Base-by-base conservation (phyloP, 805 yeast species). In the Teunomyces funiuensis region DNA sequence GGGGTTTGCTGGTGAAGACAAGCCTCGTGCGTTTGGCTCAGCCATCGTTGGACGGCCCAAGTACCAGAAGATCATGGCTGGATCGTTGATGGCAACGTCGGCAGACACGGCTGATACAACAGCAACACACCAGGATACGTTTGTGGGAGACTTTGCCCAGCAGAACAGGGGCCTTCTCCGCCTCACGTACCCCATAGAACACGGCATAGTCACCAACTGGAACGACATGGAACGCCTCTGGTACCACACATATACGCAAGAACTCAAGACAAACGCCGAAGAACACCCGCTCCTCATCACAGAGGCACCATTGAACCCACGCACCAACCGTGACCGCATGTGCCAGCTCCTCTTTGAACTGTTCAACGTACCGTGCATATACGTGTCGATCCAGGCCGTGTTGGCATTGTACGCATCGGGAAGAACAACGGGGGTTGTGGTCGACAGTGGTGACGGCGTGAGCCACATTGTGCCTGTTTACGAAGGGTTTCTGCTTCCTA, bases 401-500 rank as follows among this genome's bases (percentile, higher is more conserved):
- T 66, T 90, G 28, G 76, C 96, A 3, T 66, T 90, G 28, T 90
- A 91, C 63, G 89, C 97, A 0, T 76, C 87, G 4, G 98, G 97
- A 0, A 69, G 88, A 50, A 90, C 97, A 6, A 89, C 96, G 0
- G 98, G 97, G 1, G 77, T 88, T 28, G 95, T 88, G 2, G 56
- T 91, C 9, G 97, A 90, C 56, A 77, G 84, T n/a, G 97, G 97
- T 4, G 97, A 90, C 60, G 97, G 97, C 4, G 95, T 88, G 18
- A 77, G 86, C 28, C 90, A 86, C 54, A 74, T 85, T 6, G 95
- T 88, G 2, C 97, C 97, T 0, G 88, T 91, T 0, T 91, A 80
- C 61, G 89, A 88, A 45, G 98, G 98, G 4, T 90, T 88, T 60
- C 73, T 90, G 9, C 58, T 90, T 11, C 82, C 90, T 0, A 72